These are phyloP conservation scores for Wickerhamomyces sp. DNA, from an alignment of 1,139 yeast species.

Conservation along the genomic window DNA sequence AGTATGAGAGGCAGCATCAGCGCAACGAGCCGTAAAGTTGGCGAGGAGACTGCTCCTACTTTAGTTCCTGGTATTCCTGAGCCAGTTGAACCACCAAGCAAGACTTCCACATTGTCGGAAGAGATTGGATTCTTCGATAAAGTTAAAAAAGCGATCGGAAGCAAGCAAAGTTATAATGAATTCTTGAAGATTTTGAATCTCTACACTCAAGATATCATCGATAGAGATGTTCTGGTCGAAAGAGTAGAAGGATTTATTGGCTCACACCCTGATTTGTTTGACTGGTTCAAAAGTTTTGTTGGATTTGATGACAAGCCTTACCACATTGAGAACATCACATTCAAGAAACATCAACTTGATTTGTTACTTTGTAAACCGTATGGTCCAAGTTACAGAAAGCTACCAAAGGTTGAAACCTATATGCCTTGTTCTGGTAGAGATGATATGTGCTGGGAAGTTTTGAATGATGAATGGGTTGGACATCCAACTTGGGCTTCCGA, in stretches of 20 bases:
- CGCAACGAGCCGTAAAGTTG: constrained; percentile 25
- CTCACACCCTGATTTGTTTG: constrained; percentile 68
- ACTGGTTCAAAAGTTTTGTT: constrained; percentile 90
- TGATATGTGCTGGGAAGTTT: constrained; percentile 98
- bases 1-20: constrained; percentile 36
- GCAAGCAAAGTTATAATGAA: constrained; percentile 86
- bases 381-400: constrained; percentile 90
- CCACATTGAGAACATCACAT: constrained; percentile 81
- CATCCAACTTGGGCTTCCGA: constrained; percentile 99
- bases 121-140: constrained; percentile 89
- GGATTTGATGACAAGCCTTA: constrained; percentile 76
- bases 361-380: constrained; percentile 76
- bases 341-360: constrained; percentile 86
- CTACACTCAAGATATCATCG: constrained; percentile 86
- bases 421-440: constrained; percentile 99
- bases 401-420: constrained; percentile 91
- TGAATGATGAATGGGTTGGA: constrained; percentile 98
- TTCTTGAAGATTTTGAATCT: constrained; percentile 82
- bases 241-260: constrained; percentile 85
- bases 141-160: constrained; percentile 85
- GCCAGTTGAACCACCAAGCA: constrained; percentile 68
- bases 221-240: constrained; percentile 74
- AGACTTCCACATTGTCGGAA: constrained; percentile 63
- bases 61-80: constrained; percentile 84
- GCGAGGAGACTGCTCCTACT: constrained; percentile 52